Conservation (phyloP, 192 early-diverging fungal genomes). For the Coemansia sp. region DNA sequence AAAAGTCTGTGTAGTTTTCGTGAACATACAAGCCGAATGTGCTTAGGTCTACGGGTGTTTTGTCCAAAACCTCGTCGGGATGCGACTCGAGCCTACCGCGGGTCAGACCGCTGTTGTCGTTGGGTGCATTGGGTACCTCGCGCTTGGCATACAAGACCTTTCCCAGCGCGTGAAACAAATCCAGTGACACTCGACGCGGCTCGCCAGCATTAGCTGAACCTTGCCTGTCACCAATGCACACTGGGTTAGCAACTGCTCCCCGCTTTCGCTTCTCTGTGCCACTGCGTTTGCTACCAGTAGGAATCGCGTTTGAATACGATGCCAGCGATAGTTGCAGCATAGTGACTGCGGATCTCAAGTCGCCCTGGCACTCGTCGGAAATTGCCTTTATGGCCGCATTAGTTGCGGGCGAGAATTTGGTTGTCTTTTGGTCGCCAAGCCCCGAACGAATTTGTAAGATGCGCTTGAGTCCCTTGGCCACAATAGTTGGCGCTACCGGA, state of each 20-base stretch:
- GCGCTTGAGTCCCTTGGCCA: constrained; percentile 60
- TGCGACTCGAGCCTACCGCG: constrained; percentile 35
- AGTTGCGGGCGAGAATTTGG: constrained; percentile 8
- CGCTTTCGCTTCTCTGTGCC: constrained; percentile 6
- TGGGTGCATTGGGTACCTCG: constrained; percentile 5
- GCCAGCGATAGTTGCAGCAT: constrained; percentile 55
- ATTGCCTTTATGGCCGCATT: constrained; percentile 40
- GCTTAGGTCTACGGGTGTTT: constrained; percentile 58
- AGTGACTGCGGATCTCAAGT: constrained; percentile 63
- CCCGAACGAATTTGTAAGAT: constrained; percentile 38
- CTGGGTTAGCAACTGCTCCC: not conserved
- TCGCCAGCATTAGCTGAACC: constrained; percentile 1
- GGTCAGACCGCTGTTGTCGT: constrained; percentile 10
- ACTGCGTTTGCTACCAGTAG: not conserved
- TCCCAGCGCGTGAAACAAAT: constrained; percentile 66
- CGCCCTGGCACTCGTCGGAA: constrained; percentile 58
- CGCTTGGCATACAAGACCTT: constrained; percentile 66
- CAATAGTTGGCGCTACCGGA: constrained; percentile 65
- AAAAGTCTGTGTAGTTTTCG: constrained; percentile 61
- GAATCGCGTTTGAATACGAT: not conserved
- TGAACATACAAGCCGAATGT: constrained; percentile 62
- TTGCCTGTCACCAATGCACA: not conserved
- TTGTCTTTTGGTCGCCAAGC: not conserved
- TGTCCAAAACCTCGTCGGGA: constrained; percentile 53
- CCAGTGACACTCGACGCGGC: constrained; percentile 42